Evolutionary conservation across 1,139 yeast species (phyloP).

Genomic region (Hyphopichia buzzinii): DNA sequence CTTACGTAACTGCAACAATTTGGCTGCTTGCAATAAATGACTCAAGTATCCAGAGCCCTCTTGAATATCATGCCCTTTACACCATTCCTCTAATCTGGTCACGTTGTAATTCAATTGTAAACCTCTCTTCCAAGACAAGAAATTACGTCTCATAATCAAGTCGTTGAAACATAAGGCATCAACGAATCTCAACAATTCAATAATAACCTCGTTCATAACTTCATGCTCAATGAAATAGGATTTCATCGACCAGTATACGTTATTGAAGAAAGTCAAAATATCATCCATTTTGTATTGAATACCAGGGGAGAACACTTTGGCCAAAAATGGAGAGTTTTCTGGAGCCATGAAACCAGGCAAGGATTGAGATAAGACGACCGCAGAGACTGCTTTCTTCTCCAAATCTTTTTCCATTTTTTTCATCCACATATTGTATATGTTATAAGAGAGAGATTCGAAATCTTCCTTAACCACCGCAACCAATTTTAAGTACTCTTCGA

Average conservation of each 20-base stretch:
- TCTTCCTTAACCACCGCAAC: conserved; percentile 94
- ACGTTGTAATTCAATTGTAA: conserved; percentile 94
- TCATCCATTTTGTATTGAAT: conserved; percentile 93
- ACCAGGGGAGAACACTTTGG: conserved; percentile 74
- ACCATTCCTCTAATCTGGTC: conserved; percentile 97
- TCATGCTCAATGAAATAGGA: conserved; percentile 84
- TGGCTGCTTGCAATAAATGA: conserved; percentile 91
- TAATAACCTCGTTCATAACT: conserved; percentile 81
- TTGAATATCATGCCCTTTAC: conserved; percentile 88
- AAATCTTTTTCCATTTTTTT: conserved; percentile 89
- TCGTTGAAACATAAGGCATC: conserved; percentile 97
- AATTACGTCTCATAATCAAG: conserved; percentile 90
- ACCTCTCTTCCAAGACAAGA: conserved; percentile 97
- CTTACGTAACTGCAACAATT: conserved; percentile 87
- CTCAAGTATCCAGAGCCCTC: conserved; percentile 87
- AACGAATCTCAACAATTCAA: conserved; percentile 80
- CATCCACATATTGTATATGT: conserved; percentile 97
- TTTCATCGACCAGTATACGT: conserved; percentile 92
- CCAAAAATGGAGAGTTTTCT: conserved; percentile 79
- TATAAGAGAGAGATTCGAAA: conserved; percentile 88
- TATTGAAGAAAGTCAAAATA: conserved; percentile 82
- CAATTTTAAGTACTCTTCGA: conserved; percentile 82
- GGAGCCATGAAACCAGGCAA: conserved; percentile 95
- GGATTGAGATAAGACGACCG: conserved; percentile 91
- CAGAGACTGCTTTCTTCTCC: conserved; percentile 90